Conservation (phyloP, 148 eudicot species). For the Chenopodium album region DNA sequence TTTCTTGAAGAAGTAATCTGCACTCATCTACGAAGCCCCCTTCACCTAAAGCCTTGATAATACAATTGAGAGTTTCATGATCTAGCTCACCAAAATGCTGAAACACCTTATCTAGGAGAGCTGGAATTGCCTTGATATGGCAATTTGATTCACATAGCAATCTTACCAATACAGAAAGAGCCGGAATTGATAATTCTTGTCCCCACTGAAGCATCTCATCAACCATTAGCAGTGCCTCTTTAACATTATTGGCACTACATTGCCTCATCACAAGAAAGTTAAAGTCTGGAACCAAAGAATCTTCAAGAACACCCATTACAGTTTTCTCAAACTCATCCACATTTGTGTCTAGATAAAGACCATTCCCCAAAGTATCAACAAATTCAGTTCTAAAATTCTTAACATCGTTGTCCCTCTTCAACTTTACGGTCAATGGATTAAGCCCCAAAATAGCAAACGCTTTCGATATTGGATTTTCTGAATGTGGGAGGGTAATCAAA, state of each 20-base stretch:
- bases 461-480: constrained; percentile 52
- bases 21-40: constrained; percentile 45
- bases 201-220: constrained; percentile 76
- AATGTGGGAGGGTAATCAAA: constrained; percentile 40
- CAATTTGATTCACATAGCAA: constrained; percentile 34
- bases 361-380: constrained; percentile 72
- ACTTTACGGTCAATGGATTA: constrained; percentile 45
- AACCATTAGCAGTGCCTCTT: constrained; percentile 31
- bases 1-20: constrained; percentile 38
- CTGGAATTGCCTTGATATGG: constrained; percentile 34
- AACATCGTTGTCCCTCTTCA: constrained; percentile 71
- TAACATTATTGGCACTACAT: constrained; percentile 30
- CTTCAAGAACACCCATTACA: constrained; percentile 49
- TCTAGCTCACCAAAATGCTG: constrained; percentile 42
- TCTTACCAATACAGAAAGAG: constrained; percentile 38
- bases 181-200: constrained; percentile 51
- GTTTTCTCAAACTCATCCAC: constrained; percentile 50
- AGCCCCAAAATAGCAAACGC: constrained; percentile 65
- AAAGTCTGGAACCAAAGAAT: constrained; percentile 63
- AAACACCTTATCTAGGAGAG: constrained; percentile 36
- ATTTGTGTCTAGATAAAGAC: constrained; percentile 77
- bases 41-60: constrained; percentile 44
- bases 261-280: constrained; percentile 39
- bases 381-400: constrained; percentile 51
- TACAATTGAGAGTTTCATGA: constrained; percentile 46